Percentiles rank a stretch among this genome's conserved stretches.
Evolutionary conservation across 768 basidiomycete species (phyloP).

Genomic region (Tulasnella sp.): DNA sequence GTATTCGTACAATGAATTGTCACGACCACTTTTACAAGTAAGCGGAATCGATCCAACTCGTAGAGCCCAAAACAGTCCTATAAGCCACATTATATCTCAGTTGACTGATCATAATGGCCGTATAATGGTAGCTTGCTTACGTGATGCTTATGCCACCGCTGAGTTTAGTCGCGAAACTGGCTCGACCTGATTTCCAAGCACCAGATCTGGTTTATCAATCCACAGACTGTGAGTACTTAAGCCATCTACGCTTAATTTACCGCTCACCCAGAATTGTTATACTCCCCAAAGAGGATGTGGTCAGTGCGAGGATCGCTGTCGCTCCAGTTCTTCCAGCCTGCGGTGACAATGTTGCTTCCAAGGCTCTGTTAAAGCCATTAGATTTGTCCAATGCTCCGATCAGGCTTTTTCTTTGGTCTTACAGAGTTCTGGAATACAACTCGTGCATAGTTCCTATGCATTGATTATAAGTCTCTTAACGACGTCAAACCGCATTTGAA

Average conservation of each 20-base stretch:
- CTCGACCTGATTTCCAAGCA: slow-evolving; percentile 5
- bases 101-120: background rate
- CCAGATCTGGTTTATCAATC: background rate
- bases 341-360: slow-evolving; percentile 4
- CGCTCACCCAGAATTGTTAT: slow-evolving; percentile 1
- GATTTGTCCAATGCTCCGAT: background rate
- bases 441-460: slow-evolving; percentile 7
- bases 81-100: background rate
- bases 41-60: slow-evolving; percentile 11
- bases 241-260: background rate
- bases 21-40: background rate
- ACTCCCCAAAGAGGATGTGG: slow-evolving; percentile 13
- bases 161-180: slow-evolving; percentile 5
- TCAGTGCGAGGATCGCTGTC: slow-evolving; percentile 5
- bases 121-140: background rate
- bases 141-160: background rate
- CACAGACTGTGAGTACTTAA: background rate
- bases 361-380: background rate
- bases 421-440: slow-evolving; percentile 25
- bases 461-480: too few relatives aligned
- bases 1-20: too few relatives aligned
- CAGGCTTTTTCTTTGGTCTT: slow-evolving; percentile 17
- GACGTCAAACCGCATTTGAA: too few relatives aligned
- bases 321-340: slow-evolving; percentile 10
- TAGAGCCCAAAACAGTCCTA: slow-evolving; percentile 10